Evolutionary conservation across 306 rosid species (phyloP), one percentile per base, ranked within the genome.

Genomic region (Cicer bijugum): DNA sequence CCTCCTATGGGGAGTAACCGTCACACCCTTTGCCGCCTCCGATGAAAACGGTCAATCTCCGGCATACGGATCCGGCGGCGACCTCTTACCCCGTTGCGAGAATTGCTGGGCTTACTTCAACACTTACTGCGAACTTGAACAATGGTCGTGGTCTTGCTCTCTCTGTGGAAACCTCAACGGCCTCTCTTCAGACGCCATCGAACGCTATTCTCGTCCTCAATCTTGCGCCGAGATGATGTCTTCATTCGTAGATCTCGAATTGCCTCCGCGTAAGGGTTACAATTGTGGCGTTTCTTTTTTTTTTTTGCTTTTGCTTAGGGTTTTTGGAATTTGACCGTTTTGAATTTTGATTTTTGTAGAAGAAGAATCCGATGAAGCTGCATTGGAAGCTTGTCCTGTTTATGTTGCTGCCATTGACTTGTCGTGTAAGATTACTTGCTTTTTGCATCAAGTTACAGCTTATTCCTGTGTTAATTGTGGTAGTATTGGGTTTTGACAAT

Each of bases 401-500:
- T 91, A 91, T 74, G 98, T 94, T 84, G 98, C 97, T 11, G 97
- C 96, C n/a, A 85, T 94, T 82, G 98, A 94, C 85, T 85, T 94
- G 87, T 87, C 96, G 60, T 85, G 98, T 94, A 88, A 81, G 97
- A 74, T 72, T 67, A 40, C 16, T 28, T 45, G 57, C 46, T 64
- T 69, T 67, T 74, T 62, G 2, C 1, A 15, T 81, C 12, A 6
- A 47, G 16, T 66, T 12, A 44, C 7, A 1, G 75, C 52, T 51
- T 46, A 15, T 14, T n/a, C 23, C 16, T 69, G 4, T 75, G 44
- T n/a, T 59, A 2, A 64, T 59, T 64, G 51, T 8, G 12, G 40
- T 69, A 58, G 47, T 53, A 4, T 74, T 74, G 45, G 14, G 40
- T 55, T 56, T 78, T 58, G 15, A 50, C 60, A 20, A 60, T 42